Base-by-base conservation (phyloP, 108 stramenopile species). In the Fragilaria radians region DNA sequence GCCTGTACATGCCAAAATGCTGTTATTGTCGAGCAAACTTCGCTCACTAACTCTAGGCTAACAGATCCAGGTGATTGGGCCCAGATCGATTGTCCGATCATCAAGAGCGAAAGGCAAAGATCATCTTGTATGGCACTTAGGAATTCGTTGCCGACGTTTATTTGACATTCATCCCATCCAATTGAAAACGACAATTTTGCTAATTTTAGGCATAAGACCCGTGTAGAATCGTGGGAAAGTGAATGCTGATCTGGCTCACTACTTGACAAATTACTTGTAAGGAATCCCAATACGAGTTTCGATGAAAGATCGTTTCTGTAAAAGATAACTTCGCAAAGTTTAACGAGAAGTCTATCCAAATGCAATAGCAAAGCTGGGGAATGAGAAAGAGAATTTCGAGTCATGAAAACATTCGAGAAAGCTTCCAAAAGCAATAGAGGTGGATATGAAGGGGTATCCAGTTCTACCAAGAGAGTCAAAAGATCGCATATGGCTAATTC, bases 401-500 rank as follows among this genome's bases (percentile, higher is more conserved):
- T 89, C 14, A 83, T 68, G 66, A 87, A 89, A 0, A 89, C 87
- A 0, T 85, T 82, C 42, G 83, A 78, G 61, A 92, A 92, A 31
- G 85, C 83, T 29, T 88, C 86, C 77, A 85, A 73, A 27, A 81
- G 28, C 0, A 67, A 67, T 45, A 23, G 14, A 27, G 7, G 22
- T 27, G 34, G 33, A 18, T 7, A 52, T 3, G 34, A 33, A 45
- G 47, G 19, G 47, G 61, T 55, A 68, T 75, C 67, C 30, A 71
- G 65, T 25, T 66, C 62, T 5, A 89, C 78, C 53, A 92, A 45
- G 29, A 92, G 61, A 9, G 71, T 57, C 28, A 92, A 66, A 45
- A 92, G 66, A 71, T 92, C 91, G 18, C 86, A 86, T 62, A 92
- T 88, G 5, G 91, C 91, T 87, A 92, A 86, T 81, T 92, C 91